Base-by-base conservation (phyloP, 805 yeast genomes). In the Spathaspora gorwiae region DNA sequence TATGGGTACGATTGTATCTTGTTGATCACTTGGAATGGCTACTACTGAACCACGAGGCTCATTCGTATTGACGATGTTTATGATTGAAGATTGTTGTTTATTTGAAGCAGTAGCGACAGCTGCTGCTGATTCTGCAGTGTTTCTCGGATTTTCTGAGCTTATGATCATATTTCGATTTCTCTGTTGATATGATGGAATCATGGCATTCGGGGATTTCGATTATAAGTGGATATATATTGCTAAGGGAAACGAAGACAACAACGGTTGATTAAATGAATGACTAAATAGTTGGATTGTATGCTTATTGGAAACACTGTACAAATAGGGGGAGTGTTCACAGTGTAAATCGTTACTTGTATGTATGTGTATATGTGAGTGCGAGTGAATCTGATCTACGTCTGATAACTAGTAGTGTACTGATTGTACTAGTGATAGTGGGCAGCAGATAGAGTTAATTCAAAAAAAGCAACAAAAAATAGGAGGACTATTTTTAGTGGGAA, bases 231-330 rank as follows among this genome's bases (percentile, higher is more conserved):
- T 29, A 29, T 29, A 29, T 29, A 2, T 2, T 9, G 10, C 10
- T 27, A 27, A 27, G 7, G 12, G 12, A 11, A 29, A 29, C 31
- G 9, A 15, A 35, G 12, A 35, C 30, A 26, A 26, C n/a, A n/a
- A n/a, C n/a, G n/a, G 11, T 24, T 10, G 15, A 15, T 14, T 29
- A 24, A 39, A 39, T 15, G 41, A 39, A 39, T 32, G 41, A 39
- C 41, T 19, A 15, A 32, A 39, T 39, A 39, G 41, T 39, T 39
- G 41, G 41, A 30, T 29, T 39, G 12, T n/a, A 10, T 11, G n/a
- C 5, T 11, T 2, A 15, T 35, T 15, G 14, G 24, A 19, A 19
- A 11, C 24, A 35, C 38, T 24, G 27, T 3, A 29, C 12, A 5
- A 29, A 29, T 9, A 29, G 9, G 32, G 32, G 9, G 32, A 6